phyloP scores from a whole-genome alignment of 2,329 filamentous ascomycete genomes.

The Kalaharituber pfeilii region DNA sequence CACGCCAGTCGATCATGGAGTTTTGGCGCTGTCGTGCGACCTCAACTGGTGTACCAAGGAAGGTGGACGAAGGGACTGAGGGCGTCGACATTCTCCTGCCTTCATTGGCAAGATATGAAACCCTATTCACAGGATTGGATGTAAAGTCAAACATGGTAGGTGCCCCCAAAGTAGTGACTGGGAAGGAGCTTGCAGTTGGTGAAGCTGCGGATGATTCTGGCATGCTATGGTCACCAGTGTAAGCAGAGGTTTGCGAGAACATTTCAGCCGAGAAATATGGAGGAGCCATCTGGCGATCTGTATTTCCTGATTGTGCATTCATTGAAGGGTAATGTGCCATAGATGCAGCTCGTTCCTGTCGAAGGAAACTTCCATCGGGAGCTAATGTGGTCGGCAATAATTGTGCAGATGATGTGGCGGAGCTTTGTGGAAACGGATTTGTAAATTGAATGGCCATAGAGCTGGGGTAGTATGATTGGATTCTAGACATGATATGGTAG shows the following conservation, averaged over 20 bases:
- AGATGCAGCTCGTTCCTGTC: not conserved
- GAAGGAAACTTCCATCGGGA: slow-evolving; percentile 1
- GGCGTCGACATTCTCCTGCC: slow-evolving; percentile 62
- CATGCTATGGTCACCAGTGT: slow-evolving; percentile 17
- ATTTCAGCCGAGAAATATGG: not conserved
- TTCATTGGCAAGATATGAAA: slow-evolving; percentile 32
- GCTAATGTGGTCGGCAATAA: slow-evolving; percentile 1
- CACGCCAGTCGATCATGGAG: slow-evolving; percentile 49
- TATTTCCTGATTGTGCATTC: not conserved
- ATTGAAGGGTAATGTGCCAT: not conserved
- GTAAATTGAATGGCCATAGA: slow-evolving; percentile 2
- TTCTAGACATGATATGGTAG: not conserved
- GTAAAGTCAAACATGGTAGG: slow-evolving; percentile 17
- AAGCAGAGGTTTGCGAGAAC: slow-evolving; percentile 4
- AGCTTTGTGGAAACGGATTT: not conserved
- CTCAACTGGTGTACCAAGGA: slow-evolving; percentile 27
- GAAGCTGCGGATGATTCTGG: slow-evolving; percentile 23
- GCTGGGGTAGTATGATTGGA: not conserved
- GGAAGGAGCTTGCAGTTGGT: slow-evolving; percentile 36
- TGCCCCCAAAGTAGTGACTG: slow-evolving; percentile 19
- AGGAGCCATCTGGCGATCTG: not conserved
- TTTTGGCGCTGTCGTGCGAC: slow-evolving; percentile 35
- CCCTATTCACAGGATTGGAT: slow-evolving; percentile 38
- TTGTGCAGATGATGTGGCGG: not conserved
- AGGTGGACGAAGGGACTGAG: slow-evolving; percentile 48